Conservation (phyloP, 2,329 filamentous ascomycete genomes). For the Aspergillus nomiae region DNA sequence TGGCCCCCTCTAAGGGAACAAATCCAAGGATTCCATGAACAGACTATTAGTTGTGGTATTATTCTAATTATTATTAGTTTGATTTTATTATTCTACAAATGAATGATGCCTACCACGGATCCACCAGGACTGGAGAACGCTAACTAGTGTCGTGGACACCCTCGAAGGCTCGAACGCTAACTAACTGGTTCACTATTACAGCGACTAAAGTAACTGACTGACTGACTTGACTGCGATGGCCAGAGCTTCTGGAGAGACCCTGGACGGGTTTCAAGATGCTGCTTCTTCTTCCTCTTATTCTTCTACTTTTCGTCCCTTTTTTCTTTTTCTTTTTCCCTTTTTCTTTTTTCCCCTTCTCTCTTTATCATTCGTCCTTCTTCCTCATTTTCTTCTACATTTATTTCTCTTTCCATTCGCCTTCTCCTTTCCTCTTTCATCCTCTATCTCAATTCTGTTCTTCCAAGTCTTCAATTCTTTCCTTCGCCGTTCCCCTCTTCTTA, state of each 20-base stretch:
- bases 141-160: conserved; percentile 7
- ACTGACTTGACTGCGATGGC: conserved; percentile 16
- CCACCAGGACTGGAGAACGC: neutral
- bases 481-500: neutral
- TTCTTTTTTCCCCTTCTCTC: conserved; percentile 1
- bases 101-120: conserved; percentile 7
- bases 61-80: neutral
- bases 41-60: neutral
- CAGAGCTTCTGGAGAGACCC: conserved; percentile 28
- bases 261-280: conserved; percentile 29
- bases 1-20: conserved; percentile 3
- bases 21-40: neutral
- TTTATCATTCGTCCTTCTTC: neutral
- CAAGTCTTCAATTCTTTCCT: neutral
- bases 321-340: neutral
- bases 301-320: conserved; percentile 12
- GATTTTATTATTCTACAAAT: conserved; percentile 1
- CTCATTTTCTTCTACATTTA: neutral
- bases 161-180: conserved; percentile 1
- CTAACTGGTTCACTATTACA: conserved; percentile 2
- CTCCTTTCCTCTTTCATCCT: neutral
- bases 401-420: neutral
- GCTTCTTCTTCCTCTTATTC: conserved; percentile 14
- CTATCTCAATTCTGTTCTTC: neutral
- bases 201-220: conserved; percentile 4